Percentiles rank a stretch among this genome's conserved stretches.
Evolutionary conservation across 1,284 basidiomycete genomes (phyloP).

Genomic region (Sporisorium exsertum): DNA sequence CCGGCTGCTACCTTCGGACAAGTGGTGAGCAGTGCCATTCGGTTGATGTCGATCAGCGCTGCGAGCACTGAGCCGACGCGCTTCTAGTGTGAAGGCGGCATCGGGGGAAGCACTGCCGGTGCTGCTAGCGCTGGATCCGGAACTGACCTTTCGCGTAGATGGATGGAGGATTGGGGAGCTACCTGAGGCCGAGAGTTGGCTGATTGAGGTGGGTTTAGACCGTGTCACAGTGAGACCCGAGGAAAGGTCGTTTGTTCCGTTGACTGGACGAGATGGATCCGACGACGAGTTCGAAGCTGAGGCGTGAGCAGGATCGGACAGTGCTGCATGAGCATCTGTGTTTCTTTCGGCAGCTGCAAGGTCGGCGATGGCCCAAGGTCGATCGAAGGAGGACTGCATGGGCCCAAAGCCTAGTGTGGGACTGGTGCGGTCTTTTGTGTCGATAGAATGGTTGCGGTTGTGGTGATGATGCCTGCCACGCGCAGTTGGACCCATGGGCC

Average conservation of each 20-base stretch:
- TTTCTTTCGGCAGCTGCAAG: not conserved
- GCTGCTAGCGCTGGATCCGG: conserved; percentile 31
- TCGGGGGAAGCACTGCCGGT: conserved; percentile 40
- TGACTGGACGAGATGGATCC: conserved; percentile 27
- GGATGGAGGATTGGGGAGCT: conserved; percentile 18
- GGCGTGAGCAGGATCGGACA: conserved; percentile 12
- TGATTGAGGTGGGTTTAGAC: conserved; percentile 13
- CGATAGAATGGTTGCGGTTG: conserved; percentile 51
- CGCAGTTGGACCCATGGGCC: conserved; percentile 21
- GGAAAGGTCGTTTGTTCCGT: conserved; percentile 21
- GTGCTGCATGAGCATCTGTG: conserved; percentile 10
- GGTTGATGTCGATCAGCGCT: conserved; percentile 25
- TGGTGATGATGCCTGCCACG: conserved; percentile 42
- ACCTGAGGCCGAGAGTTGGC: conserved; percentile 18
- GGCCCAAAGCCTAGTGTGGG: conserved; percentile 51
- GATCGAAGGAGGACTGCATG: conserved; percentile 31
- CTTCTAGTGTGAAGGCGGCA: conserved; percentile 25
- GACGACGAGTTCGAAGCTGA: conserved; percentile 14
- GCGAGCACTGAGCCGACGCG: conserved; percentile 23
- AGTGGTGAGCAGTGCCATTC: conserved; percentile 23
- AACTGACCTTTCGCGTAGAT: conserved; percentile 37
- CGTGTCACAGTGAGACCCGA: conserved; percentile 15
- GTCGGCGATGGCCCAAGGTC: conserved; percentile 32
- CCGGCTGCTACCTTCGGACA: conserved; percentile 23
- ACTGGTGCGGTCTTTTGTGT: conserved; percentile 54